Evolutionary conservation across 2,329 filamentous ascomycete species (phyloP), one percentile per base, ranked within the genome.

Genomic region (Phaeosphaeria sp.): DNA sequence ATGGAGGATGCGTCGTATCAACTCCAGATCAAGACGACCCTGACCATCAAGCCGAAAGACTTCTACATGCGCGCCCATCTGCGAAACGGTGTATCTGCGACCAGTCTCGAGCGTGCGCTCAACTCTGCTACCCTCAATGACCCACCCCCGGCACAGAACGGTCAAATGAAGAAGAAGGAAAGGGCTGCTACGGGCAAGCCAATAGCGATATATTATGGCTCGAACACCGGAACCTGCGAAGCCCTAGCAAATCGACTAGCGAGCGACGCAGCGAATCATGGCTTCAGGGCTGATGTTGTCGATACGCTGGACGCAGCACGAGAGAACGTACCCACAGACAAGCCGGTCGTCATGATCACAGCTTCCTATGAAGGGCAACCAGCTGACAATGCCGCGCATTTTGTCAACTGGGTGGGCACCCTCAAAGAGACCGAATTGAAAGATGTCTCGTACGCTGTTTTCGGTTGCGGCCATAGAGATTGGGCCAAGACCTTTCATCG

Each of bases 1-100:
- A 69, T 78, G 71, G 79, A 78, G 0, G 79, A 82, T 58, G 74
- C 79, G 0, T 76, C 73, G 0, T 82, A 82, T 54, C 66, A 79
- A 40, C 73, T 81, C 17, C 70, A 78, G 56, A 74, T 82, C 60
- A 80, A 80, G 57, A 73, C 77, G 33, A 81, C 79, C 0, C 69
- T 82, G 49, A 81, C 79, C 0, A 78, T 82, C 63, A 82, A 82
- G 63, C 80, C 80, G 3, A 73, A 77, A 43, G 72, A 68, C 44
- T 79, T 79, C 57, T 69, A 65, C 43, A 78, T 79, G 74, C 71
- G 73, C 21, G 77, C 74, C 8, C 69, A 68, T n/a, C 62, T 74
- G 6, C 63, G 76, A 6, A 71, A 67, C 27, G 66, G 71, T 13
- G 65, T 73, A 13, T 71, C 69, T 17, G 68, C 75, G 8, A 76